phyloP scores from a whole-genome alignment of 176 grass and related monocot genomes.

The Luzula sylvatica region DNA sequence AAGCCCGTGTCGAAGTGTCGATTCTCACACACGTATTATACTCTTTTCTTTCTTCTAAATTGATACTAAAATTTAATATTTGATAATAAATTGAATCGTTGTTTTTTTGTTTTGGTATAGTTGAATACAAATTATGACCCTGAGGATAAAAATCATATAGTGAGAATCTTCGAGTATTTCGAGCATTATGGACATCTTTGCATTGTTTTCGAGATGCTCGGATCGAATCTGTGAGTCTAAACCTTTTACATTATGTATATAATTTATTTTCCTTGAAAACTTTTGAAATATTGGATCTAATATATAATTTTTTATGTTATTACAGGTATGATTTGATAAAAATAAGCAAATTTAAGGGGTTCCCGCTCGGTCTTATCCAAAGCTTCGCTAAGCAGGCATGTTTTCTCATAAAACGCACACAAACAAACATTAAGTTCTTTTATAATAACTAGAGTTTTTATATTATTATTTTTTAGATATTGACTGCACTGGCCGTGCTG shows the following conservation, averaged over 20 bases:
- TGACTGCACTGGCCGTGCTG: constrained; percentile 87
- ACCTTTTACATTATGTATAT: too few relatives aligned
- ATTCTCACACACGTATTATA: constrained; percentile 29
- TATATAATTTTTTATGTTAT: constrained; percentile 1
- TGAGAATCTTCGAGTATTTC: constrained; percentile 94
- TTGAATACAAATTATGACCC: constrained; percentile 88
- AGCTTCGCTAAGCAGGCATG: constrained; percentile 92
- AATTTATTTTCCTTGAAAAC: too few relatives aligned
- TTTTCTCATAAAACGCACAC: constrained; percentile 2
- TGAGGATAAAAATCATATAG: constrained; percentile 91
- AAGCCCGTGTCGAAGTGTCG: constrained; percentile 79
- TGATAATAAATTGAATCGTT: background rate
- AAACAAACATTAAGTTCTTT: constrained; percentile 12
- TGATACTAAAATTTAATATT: constrained; percentile 1
- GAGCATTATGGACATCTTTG: constrained; percentile 82
- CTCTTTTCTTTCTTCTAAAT: background rate
- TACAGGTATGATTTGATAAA: constrained; percentile 84
- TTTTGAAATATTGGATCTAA: background rate
- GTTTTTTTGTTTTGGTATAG: constrained; percentile 36
- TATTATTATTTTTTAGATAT: constrained; percentile 49
- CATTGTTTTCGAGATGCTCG: constrained; percentile 98
- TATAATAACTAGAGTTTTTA: constrained; percentile 12
- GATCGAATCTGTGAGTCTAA: constrained; percentile 85
- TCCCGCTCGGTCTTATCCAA: constrained; percentile 71
- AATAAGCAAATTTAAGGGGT: constrained; percentile 79